A percentile compares a stretch with the other conserved stretches of the same genome.
Evolutionary conservation across 345 rosid genomes (phyloP).

Genomic region (Litchi chinensis): DNA sequence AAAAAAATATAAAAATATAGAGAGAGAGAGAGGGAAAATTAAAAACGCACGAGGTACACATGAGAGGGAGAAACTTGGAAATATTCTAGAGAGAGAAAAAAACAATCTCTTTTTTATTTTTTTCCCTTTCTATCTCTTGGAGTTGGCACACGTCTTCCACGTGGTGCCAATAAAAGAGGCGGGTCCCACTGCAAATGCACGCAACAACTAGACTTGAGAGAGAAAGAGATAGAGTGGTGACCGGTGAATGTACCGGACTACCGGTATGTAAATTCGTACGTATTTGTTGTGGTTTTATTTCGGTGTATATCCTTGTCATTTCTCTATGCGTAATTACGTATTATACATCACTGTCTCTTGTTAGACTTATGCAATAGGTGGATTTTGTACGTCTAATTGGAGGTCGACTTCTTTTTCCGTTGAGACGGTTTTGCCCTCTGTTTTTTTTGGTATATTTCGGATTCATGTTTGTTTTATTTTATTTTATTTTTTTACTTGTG

Average conservation of each 20-base stretch:
- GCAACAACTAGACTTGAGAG: not conserved
- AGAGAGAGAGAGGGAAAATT: not conserved
- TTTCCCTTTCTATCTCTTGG: not conserved
- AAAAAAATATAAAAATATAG: not conserved
- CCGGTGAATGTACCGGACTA: not conserved
- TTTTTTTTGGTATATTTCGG: no score
- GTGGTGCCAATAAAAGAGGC: not conserved
- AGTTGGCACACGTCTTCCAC: slow-evolving; percentile 17
- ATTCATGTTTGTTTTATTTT: no score
- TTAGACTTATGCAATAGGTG: not conserved
- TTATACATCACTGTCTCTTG: not conserved
- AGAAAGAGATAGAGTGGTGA: not conserved
- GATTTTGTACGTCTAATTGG: not conserved
- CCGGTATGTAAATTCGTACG: not conserved
- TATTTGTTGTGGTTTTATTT: not conserved
- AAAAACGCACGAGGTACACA: slow-evolving; percentile 28
- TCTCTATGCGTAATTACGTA: not conserved
- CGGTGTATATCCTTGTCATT: not conserved
- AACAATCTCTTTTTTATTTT: not conserved
- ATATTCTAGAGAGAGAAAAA: slow-evolving; percentile 13
- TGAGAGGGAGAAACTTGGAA: not conserved
- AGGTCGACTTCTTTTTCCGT: not conserved
- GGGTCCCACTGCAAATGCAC: not conserved
- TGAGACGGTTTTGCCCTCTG: not conserved
- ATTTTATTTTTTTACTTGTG: no score